phyloP scores from a whole-genome alignment of 2,329 filamentous ascomycete species.

The Scopulariopsis brevicaulis region DNA sequence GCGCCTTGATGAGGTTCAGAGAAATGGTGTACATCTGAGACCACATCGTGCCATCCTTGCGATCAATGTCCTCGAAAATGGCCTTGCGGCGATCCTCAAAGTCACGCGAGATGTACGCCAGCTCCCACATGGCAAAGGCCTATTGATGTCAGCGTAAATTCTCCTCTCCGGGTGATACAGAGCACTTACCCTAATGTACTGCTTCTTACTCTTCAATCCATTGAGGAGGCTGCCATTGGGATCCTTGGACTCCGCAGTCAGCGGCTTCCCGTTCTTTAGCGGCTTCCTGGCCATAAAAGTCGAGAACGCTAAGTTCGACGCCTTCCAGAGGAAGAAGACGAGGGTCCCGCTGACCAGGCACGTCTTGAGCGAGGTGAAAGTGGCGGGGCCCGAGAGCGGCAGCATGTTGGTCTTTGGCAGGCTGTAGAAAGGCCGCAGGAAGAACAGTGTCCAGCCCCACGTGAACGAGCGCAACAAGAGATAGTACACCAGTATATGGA shows the following conservation, averaged over 20 bases:
- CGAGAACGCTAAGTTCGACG: slow-evolving; percentile 67
- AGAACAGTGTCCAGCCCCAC: slow-evolving; percentile 59
- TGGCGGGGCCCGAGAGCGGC: slow-evolving; percentile 45
- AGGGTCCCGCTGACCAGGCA: slow-evolving; percentile 53
- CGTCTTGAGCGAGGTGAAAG: slow-evolving; percentile 40
- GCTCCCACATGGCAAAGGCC: slow-evolving; percentile 85
- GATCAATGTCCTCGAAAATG: slow-evolving; percentile 81
- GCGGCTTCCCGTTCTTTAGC: slow-evolving; percentile 70
- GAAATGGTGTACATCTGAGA: slow-evolving; percentile 63
- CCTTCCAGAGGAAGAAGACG: slow-evolving; percentile 63
- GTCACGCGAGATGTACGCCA: slow-evolving; percentile 65
- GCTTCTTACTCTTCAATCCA: slow-evolving; percentile 74
- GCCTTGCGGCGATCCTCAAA: slow-evolving; percentile 66
- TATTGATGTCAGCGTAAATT: slow-evolving; percentile 19
- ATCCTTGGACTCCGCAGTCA: slow-evolving; percentile 78
- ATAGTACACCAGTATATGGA: slow-evolving; percentile 49
- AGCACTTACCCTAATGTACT: slow-evolving; percentile 53
- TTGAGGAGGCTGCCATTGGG: slow-evolving; percentile 83
- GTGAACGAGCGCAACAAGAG: slow-evolving; percentile 47
- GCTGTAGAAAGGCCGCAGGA: slow-evolving; percentile 64
- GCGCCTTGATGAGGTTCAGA: slow-evolving; percentile 54
- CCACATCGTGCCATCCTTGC: slow-evolving; percentile 70
- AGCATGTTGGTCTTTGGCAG: slow-evolving; percentile 61
- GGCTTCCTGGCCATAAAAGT: slow-evolving; percentile 72
- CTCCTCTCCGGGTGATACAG: not conserved